A percentile compares a stretch with the other conserved stretches of the same genome.
phyloP scores from a whole-genome alignment of 2,329 filamentous ascomycete genomes.

The Acephala macrosclerotiorum region DNA sequence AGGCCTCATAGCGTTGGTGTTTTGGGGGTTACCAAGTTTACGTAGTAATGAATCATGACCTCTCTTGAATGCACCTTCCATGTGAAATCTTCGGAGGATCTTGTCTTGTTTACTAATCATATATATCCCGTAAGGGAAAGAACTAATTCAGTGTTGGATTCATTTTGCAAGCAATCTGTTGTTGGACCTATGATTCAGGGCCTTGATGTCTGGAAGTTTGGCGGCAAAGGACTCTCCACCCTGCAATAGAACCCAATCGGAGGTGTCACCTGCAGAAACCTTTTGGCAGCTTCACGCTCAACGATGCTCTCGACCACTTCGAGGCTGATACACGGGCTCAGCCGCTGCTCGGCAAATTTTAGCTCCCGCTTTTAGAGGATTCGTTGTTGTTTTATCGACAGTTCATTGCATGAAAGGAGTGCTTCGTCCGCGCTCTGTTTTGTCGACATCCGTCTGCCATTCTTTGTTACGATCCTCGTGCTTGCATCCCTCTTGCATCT shows the following conservation, averaged over 20 bases:
- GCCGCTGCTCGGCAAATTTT: slow-evolving; percentile 7
- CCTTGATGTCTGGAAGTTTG: neutral
- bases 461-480: slow-evolving; percentile 21
- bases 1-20: slow-evolving; percentile 6
- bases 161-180: neutral
- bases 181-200: neutral
- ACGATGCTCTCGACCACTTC: neutral
- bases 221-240: neutral
- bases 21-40: neutral
- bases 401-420: slow-evolving; percentile 17
- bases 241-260: neutral
- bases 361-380: slow-evolving; percentile 11
- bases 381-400: slow-evolving; percentile 19
- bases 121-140: too few relatives aligned
- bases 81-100: neutral
- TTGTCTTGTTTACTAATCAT: neutral
- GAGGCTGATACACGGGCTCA: neutral
- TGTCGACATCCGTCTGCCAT: slow-evolving; percentile 18
- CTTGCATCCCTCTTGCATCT: neutral
- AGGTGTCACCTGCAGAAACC: neutral
- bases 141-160: neutral
- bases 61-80: neutral
- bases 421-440: neutral
- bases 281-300: neutral
- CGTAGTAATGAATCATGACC: neutral